Percentiles rank a stretch among this genome's conserved stretches.
These are phyloP conservation scores for Trichoderma reesei DNA, from an alignment of 495 filamentous ascomycete genomes.

Conservation along the genomic window DNA sequence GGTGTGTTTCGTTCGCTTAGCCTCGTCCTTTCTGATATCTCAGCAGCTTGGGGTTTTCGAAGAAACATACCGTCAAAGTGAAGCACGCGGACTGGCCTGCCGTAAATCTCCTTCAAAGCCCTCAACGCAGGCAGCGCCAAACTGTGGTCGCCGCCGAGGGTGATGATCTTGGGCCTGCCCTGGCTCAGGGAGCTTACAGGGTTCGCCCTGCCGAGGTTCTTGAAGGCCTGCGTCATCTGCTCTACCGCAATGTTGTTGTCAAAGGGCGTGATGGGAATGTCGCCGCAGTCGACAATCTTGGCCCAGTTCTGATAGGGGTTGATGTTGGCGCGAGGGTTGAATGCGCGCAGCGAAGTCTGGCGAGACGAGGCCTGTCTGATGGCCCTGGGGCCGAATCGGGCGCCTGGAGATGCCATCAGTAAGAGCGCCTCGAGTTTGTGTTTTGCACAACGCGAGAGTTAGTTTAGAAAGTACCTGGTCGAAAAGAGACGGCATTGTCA, in stretches of 20 bases:
- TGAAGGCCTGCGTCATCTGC: slow-evolving; percentile 71
- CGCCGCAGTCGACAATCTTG: slow-evolving; percentile 68
- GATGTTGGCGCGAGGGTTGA: slow-evolving; percentile 65
- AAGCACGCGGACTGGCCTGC: slow-evolving; percentile 61
- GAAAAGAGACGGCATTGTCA: slow-evolving; percentile 71
- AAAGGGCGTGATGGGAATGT: slow-evolving; percentile 71
- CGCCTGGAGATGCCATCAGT: slow-evolving; percentile 33
- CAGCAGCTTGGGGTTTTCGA: background rate
- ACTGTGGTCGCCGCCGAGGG: slow-evolving; percentile 73
- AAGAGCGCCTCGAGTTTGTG: background rate
- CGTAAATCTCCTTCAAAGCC: slow-evolving; percentile 59
- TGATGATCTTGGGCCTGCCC: slow-evolving; percentile 56
- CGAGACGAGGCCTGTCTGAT: slow-evolving; percentile 70
- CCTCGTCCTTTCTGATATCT: background rate
- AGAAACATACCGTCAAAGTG: slow-evolving; percentile 57
- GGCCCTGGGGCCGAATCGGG: slow-evolving; percentile 71
- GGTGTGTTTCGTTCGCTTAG: background rate
- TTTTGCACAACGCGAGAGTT: background rate
- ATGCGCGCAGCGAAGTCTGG: slow-evolving; percentile 62
- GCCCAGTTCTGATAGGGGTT: slow-evolving; percentile 73
- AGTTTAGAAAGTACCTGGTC: slow-evolving; percentile 45
- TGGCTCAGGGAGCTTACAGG: slow-evolving; percentile 19
- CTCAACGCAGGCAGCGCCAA: slow-evolving; percentile 68
- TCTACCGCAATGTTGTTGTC: slow-evolving; percentile 65
- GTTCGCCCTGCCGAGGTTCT: slow-evolving; percentile 31